Percentiles rank a stretch among this genome's conserved stretches.
Evolutionary conservation across 106 monocot genomes (phyloP).

Genomic region (Dendrobium catenatum): DNA sequence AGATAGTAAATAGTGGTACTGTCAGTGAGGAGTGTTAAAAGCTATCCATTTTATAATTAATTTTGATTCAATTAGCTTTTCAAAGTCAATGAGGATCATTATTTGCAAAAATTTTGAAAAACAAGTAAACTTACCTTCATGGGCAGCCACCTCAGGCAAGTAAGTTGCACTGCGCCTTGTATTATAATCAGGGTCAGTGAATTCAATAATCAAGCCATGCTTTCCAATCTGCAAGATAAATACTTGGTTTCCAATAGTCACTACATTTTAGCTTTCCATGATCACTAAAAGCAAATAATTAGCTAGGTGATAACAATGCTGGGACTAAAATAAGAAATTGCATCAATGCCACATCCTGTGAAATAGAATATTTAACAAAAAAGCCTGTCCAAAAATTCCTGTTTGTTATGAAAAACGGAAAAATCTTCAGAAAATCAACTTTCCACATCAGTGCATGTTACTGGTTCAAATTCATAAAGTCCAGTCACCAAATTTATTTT

Average conservation of each 20-base stretch:
- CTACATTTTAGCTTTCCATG: not conserved
- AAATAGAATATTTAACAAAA: not conserved
- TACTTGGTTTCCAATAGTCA: constrained; percentile 2
- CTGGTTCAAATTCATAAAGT: not conserved
- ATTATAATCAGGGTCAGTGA: constrained; percentile 81
- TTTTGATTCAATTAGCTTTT: no score
- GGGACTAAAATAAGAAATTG: not conserved
- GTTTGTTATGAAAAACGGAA: not conserved
- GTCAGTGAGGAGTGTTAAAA: no score
- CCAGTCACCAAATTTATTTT: not conserved
- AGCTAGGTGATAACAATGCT: not conserved
- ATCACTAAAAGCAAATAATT: not conserved
- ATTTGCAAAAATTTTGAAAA: not conserved
- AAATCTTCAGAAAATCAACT: not conserved
- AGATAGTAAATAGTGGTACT: not conserved
- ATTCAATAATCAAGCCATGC: constrained; percentile 97
- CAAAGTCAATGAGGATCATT: not conserved
- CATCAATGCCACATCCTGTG: not conserved
- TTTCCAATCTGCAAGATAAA: constrained; percentile 61
- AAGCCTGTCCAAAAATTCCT: not conserved
- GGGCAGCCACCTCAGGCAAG: constrained; percentile 91
- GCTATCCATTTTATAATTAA: no score
- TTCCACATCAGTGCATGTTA: not conserved
- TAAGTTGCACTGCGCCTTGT: constrained; percentile 77
- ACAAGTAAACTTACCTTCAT: constrained; percentile 58